phyloP scores from a whole-genome alignment of 805 yeast genomes.

The Nakazawaea anatomiae region DNA sequence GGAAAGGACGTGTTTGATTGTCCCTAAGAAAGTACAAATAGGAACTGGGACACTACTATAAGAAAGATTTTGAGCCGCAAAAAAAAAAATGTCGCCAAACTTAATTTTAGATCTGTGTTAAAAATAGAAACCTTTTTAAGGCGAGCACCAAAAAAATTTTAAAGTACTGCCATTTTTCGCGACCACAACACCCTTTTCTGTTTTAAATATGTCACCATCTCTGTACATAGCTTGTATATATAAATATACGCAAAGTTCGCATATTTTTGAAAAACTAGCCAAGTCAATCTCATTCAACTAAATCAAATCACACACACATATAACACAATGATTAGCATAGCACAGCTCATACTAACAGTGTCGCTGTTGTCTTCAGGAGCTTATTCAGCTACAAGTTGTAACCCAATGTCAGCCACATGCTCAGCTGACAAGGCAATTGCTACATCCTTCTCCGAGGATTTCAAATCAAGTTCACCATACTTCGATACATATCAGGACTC shows the following conservation, averaged over 20 bases:
- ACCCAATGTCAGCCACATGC: slow-evolving; percentile 26
- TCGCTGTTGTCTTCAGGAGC: background rate
- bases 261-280: no score
- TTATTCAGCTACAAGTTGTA: slow-evolving; percentile 17
- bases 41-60: no score
- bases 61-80: background rate
- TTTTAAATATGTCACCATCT: no score
- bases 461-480: slow-evolving; percentile 39
- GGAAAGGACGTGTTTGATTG: background rate
- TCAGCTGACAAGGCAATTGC: slow-evolving; percentile 57
- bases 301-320: background rate
- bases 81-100: background rate
- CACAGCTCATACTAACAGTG: background rate
- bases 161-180: background rate
- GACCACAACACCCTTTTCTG: background rate
- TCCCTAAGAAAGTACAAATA: background rate
- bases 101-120: background rate
- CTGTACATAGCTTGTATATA: no score
- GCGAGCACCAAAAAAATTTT: background rate
- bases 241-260: no score
- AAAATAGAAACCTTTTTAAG: background rate
- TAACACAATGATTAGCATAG: background rate
- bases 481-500: slow-evolving; percentile 39
- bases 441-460: slow-evolving; percentile 45
- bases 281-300: background rate